phyloP scores from a whole-genome alignment of 805 yeast species.

The Komagataella phaffii region DNA sequence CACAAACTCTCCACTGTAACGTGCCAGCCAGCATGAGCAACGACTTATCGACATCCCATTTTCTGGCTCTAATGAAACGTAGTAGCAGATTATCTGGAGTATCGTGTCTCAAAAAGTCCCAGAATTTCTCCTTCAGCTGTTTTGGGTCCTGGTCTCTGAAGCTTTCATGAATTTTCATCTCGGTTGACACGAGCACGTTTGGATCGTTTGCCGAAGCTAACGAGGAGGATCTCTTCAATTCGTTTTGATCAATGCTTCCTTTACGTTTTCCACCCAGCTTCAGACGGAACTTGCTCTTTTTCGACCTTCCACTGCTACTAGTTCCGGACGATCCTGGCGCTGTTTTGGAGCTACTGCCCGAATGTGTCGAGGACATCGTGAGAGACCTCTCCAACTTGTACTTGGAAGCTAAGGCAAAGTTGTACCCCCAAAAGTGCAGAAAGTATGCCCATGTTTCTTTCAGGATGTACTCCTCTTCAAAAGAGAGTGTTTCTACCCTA shows the following conservation, averaged over 20 bases:
- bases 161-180: slow-evolving; percentile 29
- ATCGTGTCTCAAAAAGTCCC: slow-evolving; percentile 60
- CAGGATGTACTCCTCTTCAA: slow-evolving; percentile 47
- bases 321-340: not conserved
- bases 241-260: not conserved
- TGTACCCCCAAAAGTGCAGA: slow-evolving; percentile 45
- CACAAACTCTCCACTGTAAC: slow-evolving; percentile 60
- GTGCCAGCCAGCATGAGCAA: slow-evolving; percentile 62
- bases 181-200: slow-evolving; percentile 14
- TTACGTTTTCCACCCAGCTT: not conserved
- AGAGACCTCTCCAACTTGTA: slow-evolving; percentile 3
- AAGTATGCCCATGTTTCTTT: slow-evolving; percentile 64
- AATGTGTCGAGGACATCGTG: slow-evolving; percentile 3
- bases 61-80: slow-evolving; percentile 77
- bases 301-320: not conserved
- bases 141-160: slow-evolving; percentile 39
- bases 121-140: slow-evolving; percentile 34
- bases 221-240: slow-evolving; percentile 8
- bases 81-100: slow-evolving; percentile 68
- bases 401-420: slow-evolving; percentile 8
- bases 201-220: slow-evolving; percentile 13
- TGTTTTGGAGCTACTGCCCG: not conserved
- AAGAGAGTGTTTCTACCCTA: slow-evolving; percentile 28
- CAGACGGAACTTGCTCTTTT: slow-evolving; percentile 5
- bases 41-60: slow-evolving; percentile 63